Base-by-base conservation (phyloP, 495 filamentous ascomycete genomes). In the Hypoxylon crocopeplum region DNA sequence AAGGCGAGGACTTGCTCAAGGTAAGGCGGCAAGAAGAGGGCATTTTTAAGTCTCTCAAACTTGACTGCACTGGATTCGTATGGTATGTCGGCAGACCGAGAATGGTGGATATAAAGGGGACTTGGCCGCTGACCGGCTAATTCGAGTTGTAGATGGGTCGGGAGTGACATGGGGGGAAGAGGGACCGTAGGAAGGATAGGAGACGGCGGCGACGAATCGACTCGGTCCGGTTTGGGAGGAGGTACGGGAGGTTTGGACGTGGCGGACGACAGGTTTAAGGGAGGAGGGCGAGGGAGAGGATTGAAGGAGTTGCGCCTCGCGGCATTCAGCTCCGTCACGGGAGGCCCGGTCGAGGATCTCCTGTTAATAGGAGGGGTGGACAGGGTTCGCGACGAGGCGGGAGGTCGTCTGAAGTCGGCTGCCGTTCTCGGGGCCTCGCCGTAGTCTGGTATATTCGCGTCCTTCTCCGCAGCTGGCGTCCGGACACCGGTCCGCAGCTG, bases 11-110 rank as follows among this genome's bases (percentile, higher is more conserved):
- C 83, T 48, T 87, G 84, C 73, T 99, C 94, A n/a, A 99, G 76
- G 45, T 86, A 87, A 6, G 82, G 84, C 6, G 93, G 91, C 4
- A 98, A 77, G 15, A 91, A 73, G 6, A 98, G 75, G 70, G 97
- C 93, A 69, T 98, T 97, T 52, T 88, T 77, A n/a, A 99, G 79
- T 39, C 94, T 85, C 68, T 98, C 92, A 48, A 98, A 87, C 66
- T 97, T 97, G 63, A 97, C 82, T n/a, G 87, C 87, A n/a, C 91
- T 92, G 15, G 94, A 97, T 74, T 99, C 94, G 72, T 97, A 97
- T 0, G 91, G 91, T 40, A 91, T 84, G 51, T 97, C 92, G 38
- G 57, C 64, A 40, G 78, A 82, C 19, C 86, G 80, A 1, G 90
- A 85, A 52, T 88, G 86, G 67, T 95, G 86, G 39, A 97, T 95